Conservation (phyloP, 164 flowering plant genomes). For the Protea cynaroides region DNA sequence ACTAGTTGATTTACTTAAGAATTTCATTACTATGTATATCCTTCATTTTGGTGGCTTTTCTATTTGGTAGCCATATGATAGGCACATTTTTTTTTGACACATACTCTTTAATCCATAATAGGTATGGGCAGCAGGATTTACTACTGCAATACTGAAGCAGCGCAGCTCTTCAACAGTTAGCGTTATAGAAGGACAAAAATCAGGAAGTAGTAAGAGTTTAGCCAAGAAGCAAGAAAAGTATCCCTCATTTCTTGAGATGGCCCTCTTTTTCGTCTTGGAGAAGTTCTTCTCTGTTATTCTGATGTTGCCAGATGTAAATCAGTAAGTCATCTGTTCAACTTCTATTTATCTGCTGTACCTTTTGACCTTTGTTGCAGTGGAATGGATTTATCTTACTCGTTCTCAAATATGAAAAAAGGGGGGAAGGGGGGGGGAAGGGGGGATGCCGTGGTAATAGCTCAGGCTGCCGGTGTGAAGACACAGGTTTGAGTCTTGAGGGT, state of each 20-base stretch:
- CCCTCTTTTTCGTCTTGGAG: conserved; percentile 45
- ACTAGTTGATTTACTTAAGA: background rate
- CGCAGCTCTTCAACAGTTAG: conserved; percentile 40
- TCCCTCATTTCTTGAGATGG: conserved; percentile 37
- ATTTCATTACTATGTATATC: background rate
- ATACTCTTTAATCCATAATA: conserved; percentile 17
- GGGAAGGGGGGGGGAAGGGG: too few relatives aligned
- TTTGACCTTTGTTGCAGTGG: background rate
- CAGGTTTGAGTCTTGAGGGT: too few relatives aligned
- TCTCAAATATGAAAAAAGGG: background rate
- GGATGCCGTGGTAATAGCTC: too few relatives aligned
- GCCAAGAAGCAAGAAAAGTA: conserved; percentile 31
- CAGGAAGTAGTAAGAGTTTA: conserved; percentile 14
- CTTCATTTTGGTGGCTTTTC: conserved; percentile 4
- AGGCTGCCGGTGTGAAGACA: too few relatives aligned
- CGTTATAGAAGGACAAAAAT: conserved; percentile 19
- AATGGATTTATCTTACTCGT: background rate
- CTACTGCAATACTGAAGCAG: conserved; percentile 81
- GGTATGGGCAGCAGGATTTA: conserved; percentile 98
- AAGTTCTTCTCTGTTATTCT: conserved; percentile 55
- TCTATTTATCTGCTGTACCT: background rate
- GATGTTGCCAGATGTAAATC: conserved; percentile 55
- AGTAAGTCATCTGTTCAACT: conserved; percentile 27
- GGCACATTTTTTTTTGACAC: background rate
- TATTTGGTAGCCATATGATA: background rate